A percentile compares a stretch with the other conserved stretches of the same genome.
These are phyloP conservation scores for Chaetomidium leptoderma DNA, from an alignment of 495 filamentous ascomycete genomes.

Conservation along the genomic window DNA sequence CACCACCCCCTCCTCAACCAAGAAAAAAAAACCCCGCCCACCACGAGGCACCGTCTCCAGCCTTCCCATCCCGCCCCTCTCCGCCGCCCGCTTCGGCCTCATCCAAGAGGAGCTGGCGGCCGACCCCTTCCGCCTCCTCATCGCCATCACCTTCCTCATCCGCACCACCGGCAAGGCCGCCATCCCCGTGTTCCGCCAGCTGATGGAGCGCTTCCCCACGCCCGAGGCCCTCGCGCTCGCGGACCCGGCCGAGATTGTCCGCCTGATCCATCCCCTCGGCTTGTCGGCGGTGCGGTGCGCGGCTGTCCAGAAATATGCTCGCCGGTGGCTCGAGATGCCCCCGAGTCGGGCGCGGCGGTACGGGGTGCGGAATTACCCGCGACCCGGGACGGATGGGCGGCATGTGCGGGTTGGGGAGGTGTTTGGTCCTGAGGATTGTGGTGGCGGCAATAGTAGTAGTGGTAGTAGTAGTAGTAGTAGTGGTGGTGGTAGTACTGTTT, in stretches of 20 bases:
- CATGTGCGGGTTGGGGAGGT: constrained; percentile 51
- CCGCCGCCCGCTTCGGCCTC: constrained; percentile 62
- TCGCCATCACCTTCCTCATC: constrained; percentile 80
- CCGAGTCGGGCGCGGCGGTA: constrained; percentile 58
- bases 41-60: constrained; percentile 53
- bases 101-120: constrained; percentile 75
- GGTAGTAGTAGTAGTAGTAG: too few relatives aligned
- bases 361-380: constrained; percentile 66
- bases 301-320: constrained; percentile 60
- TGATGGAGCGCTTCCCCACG: constrained; percentile 66
- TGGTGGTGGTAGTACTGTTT: too few relatives aligned
- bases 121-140: constrained; percentile 66
- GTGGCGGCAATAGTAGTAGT: neutral
- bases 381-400: constrained; percentile 48
- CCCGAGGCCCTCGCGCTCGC: constrained; percentile 61
- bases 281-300: constrained; percentile 54
- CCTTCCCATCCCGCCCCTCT: constrained; percentile 67
- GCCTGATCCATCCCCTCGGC: constrained; percentile 67
- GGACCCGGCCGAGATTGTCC: constrained; percentile 51
- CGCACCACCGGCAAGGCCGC: constrained; percentile 70
- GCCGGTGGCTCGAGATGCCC: constrained; percentile 61
- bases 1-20: constrained; percentile 15
- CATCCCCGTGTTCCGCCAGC: constrained; percentile 66
- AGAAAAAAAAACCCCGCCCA: constrained; percentile 27
- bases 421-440: constrained; percentile 28